A percentile compares a stretch with the other conserved stretches of the same genome.
These are phyloP conservation scores for Arthrobotrys conoides DNA, from an alignment of 2,329 filamentous ascomycete species.

Conservation along the genomic window DNA sequence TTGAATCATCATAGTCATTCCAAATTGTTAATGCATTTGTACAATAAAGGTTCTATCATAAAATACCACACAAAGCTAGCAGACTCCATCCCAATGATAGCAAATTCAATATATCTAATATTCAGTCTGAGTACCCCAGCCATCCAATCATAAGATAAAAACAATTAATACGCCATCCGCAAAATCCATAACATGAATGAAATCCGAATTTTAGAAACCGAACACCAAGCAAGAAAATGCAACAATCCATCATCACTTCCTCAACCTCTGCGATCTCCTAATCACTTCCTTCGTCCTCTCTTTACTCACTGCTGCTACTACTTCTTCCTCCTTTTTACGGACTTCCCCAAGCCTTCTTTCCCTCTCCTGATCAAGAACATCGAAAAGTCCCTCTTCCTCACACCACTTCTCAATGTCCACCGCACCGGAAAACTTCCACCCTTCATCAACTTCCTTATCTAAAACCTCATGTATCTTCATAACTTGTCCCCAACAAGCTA, in stretches of 20 bases:
- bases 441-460: conserved; percentile 47
- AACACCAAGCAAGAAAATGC: conserved; percentile 14
- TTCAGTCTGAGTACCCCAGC: no score
- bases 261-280: conserved; percentile 16
- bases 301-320: background rate
- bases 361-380: conserved; percentile 38
- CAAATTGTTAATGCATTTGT: no score
- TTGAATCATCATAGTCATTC: no score
- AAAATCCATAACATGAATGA: background rate
- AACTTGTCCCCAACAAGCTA: conserved; percentile 32
- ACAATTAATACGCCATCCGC: background rate
- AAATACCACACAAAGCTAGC: no score
- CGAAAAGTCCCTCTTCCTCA: conserved; percentile 27
- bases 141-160: background rate
- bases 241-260: background rate
- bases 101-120: no score
- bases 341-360: background rate
- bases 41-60: no score
- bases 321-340: background rate
- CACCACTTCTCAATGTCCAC: conserved; percentile 49
- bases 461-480: conserved; percentile 43
- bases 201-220: background rate
- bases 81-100: no score
- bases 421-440: conserved; percentile 26
- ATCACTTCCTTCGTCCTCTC: background rate